These are phyloP conservation scores for Fusarium ambrosium DNA, from an alignment of 2,329 filamentous ascomycete species.

Conservation along the genomic window DNA sequence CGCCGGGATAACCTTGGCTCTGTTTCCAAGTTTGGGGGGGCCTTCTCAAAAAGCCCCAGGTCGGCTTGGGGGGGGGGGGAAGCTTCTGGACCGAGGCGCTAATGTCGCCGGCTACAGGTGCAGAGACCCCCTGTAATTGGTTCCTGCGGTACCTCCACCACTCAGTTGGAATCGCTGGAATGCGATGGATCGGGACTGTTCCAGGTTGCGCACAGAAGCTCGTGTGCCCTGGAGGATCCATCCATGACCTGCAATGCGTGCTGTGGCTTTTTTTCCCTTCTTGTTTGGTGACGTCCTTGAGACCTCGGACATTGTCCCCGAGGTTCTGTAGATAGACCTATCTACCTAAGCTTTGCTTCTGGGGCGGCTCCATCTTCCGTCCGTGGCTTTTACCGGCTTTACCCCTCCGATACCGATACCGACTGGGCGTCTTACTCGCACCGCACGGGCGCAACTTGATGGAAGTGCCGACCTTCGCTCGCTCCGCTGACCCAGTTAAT, in stretches of 20 bases:
- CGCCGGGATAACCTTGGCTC: conserved; percentile 46
- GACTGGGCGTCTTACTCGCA: background rate
- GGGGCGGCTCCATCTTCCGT: conserved; percentile 18
- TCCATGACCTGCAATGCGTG: background rate
- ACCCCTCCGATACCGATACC: conserved; percentile 8
- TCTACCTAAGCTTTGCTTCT: background rate
- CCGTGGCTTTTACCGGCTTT: conserved; percentile 16
- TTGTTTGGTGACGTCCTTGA: conserved; percentile 27
- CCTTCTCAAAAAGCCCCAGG: conserved; percentile 33
- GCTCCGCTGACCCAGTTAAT: conserved; percentile 14
- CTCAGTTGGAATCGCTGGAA: conserved; percentile 34
- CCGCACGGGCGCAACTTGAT: conserved; percentile 27
- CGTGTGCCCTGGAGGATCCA: conserved; percentile 18
- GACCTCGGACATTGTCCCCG: conserved; percentile 4
- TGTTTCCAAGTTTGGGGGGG: conserved; percentile 18
- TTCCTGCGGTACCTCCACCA: conserved; percentile 22
- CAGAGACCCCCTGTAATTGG: conserved; percentile 39
- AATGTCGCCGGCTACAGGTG: conserved; percentile 35
- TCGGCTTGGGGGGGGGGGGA: conserved; percentile 9
- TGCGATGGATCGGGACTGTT: conserved; percentile 15
- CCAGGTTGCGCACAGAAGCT: conserved; percentile 9
- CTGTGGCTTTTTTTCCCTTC: background rate
- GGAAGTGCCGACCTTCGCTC: conserved; percentile 28
- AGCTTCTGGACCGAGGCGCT: conserved; percentile 41
- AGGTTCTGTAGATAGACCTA: background rate